Base-by-base conservation (phyloP, 108 stramenopile genomes). In the Nitzschia palea region DNA sequence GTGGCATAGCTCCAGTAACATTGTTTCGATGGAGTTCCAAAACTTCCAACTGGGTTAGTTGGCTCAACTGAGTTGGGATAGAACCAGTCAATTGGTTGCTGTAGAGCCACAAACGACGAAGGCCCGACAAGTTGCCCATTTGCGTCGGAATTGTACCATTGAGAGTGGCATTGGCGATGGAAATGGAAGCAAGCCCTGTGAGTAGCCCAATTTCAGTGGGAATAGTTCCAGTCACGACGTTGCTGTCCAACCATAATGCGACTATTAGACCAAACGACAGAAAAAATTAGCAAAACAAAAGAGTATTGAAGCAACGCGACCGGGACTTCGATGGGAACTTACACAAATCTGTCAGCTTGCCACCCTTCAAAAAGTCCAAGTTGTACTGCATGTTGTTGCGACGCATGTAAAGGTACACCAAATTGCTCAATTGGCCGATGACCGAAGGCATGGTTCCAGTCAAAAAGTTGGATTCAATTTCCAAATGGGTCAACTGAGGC, bases 21-120 rank as follows among this genome's bases (percentile, higher is more conserved):
- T 88, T 57, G 65, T 93, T 93, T n/a, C 67, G 70, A 26, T 80
- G 76, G 0, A 81, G 34, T 65, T 81, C 80, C 20, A 79, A 22
- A 32, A 84, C 79, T 70, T 84, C 76, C 45, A 87, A 63, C 34
- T 77, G 68, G 3, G 43, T 18, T 62, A 88, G 71, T 12, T 73
- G 73, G 12, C 50, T 61, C 30, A 93, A 62, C 15, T 69, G 74
- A 2, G 60, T 47, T 25, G 85, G 85, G 31, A 86, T 72, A 23
- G 50, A 65, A 4, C 85, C 85, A 9, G 69, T 75, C 32, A 86
- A 68, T 48, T 74, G 5, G 44, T 86, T 86, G 43, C 56, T 55
- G 61, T 80, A 80, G 26, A 83, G 28, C 85, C 85, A 86, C 4
- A 82, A 23, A 50, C 81, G 71, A 18, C 68, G 76, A 28, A 86